A percentile compares a stretch with the other conserved stretches of the same genome.
These are phyloP conservation scores for Helenozyma rhizophorensis DNA, from an alignment of 805 yeast species.

Conservation along the genomic window DNA sequence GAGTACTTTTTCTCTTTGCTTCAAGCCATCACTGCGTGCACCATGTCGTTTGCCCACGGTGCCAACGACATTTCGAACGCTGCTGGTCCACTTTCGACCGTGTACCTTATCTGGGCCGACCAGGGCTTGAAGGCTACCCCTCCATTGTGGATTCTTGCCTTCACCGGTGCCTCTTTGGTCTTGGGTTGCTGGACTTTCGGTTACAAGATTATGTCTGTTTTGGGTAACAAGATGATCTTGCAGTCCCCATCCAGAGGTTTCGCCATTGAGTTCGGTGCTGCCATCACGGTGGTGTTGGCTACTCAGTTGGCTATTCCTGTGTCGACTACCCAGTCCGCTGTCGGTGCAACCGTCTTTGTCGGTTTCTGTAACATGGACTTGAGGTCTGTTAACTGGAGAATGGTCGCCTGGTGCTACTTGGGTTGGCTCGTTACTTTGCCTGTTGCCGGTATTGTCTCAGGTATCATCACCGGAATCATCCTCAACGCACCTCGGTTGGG, in stretches of 20 bases:
- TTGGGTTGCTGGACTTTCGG: conserved; percentile 71
- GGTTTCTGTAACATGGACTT: conserved; percentile 66
- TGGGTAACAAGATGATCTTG: conserved; percentile 70
- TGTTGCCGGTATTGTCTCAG: conserved; percentile 68
- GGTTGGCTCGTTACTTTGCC: conserved; percentile 77
- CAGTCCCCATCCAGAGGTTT: conserved; percentile 80
- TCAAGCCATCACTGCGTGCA: conserved; percentile 70
- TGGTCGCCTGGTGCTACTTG: conserved; percentile 64
- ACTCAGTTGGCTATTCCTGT: conserved; percentile 68
- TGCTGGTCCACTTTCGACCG: conserved; percentile 67
- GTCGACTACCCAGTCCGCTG: conserved; percentile 75
- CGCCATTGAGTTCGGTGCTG: conserved; percentile 74
- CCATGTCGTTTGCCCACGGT: conserved; percentile 81
- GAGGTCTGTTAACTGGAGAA: conserved; percentile 70
- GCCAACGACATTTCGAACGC: conserved; percentile 79
- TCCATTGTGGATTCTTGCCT: conserved; percentile 69
- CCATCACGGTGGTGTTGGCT: conserved; percentile 70
- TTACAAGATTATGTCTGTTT: conserved; percentile 61
- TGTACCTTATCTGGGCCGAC: conserved; percentile 57
- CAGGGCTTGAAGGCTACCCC: conserved; percentile 53
- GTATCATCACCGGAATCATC: conserved; percentile 58
- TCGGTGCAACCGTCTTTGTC: conserved; percentile 73
- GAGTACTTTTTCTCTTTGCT: conserved; percentile 65
- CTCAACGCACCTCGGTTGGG: conserved; percentile 56
- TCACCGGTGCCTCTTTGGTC: conserved; percentile 62